Evolutionary conservation across 1,284 basidiomycete genomes (phyloP), one percentile per base, ranked within the genome.

Genomic region (Cutaneotrichosporon cavernicola): DNA sequence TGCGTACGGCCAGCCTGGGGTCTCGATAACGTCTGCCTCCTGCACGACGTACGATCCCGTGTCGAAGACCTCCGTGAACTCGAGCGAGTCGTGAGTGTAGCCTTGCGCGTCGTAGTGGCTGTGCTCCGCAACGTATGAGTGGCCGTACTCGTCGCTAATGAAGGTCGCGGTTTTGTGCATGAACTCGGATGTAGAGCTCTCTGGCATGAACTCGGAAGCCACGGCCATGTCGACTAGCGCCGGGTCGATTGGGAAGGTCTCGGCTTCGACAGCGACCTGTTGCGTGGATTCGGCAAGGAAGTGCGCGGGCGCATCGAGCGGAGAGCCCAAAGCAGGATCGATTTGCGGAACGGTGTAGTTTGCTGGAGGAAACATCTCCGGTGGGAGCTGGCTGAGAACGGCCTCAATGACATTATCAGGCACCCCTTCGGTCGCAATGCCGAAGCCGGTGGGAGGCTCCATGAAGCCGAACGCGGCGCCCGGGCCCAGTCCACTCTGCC

Each of bases 391-490:
- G 32, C 26, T 32, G 13, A 55, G 32, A 18, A 55, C 34, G 4
- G 34, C n/a, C 53, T 55, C 34, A 34, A 55, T 32, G 7, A 55
- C 32, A n/a, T 22, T 36, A n/a, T 36, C n/a, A n/a, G 32, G 9
- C 4, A 55, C 32, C n/a, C 9, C 52, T 22, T 21, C 49, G 10
- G 22, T 8, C 6, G 49, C 38, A 14, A 30, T 11, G 6, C 11
- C 32, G 32, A 56, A 38, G 31, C 31, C 34, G 11, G n/a, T 34
- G 1, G 53, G 11, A 18, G 10, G 34, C 6, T 32, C n/a, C 53
- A 40, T 36, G 34, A 56, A 56, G 53, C 5, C 53, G 53, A 11
- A 56, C 21, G 32, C 22, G 53, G 18, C 36, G 21, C n/a, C 53
- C 9, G 36, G 21, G 9, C 8, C 34, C 34, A 36, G 8, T 13